A percentile compares a stretch with the other conserved stretches of the same genome.
Conservation (phyloP, 306 rosid genomes). For the Nissolia schottii region DNA sequence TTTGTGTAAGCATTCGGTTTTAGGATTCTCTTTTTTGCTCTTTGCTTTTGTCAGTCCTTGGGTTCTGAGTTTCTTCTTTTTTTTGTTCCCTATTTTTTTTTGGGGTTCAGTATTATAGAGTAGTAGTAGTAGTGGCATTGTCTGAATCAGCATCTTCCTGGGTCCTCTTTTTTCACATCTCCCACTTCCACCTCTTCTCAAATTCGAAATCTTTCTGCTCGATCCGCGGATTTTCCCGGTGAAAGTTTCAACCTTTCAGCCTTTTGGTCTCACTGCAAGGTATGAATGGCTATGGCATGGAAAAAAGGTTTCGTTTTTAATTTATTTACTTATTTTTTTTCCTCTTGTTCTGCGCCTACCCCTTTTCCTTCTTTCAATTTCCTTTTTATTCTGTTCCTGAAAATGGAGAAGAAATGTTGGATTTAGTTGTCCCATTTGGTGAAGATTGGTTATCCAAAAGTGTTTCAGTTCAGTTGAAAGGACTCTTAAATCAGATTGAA, state of each 20-base stretch:
- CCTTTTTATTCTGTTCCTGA: constrained; percentile 20
- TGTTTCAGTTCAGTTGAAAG: constrained; percentile 18
- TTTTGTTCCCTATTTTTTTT: constrained; percentile 16
- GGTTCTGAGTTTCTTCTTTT: constrained; percentile 38
- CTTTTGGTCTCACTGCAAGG: constrained; percentile 38
- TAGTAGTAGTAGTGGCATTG: constrained; percentile 33
- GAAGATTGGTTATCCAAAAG: constrained; percentile 1
- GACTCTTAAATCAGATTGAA: constrained; percentile 4
- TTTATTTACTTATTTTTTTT: constrained; percentile 2
- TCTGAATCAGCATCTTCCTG: constrained; percentile 37
- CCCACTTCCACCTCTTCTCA: constrained; percentile 28
- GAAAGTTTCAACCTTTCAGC: constrained; percentile 23
- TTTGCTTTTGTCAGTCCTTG: constrained; percentile 65
- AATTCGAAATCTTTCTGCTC: constrained; percentile 45
- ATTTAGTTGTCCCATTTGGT: constrained; percentile 15
- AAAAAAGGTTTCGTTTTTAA: not conserved
- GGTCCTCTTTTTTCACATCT: constrained; percentile 31
- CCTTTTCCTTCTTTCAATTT: not conserved
- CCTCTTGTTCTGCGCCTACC: constrained; percentile 8
- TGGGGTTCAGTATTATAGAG: constrained; percentile 47
- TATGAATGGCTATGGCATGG: constrained; percentile 10
- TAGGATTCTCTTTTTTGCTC: constrained; percentile 48
- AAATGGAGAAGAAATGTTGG: constrained; percentile 19
- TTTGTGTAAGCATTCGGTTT: constrained; percentile 35
- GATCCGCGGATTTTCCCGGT: constrained; percentile 46